Evolutionary conservation across 768 basidiomycete species (phyloP).

Genomic region (Boletus coccyginus): DNA sequence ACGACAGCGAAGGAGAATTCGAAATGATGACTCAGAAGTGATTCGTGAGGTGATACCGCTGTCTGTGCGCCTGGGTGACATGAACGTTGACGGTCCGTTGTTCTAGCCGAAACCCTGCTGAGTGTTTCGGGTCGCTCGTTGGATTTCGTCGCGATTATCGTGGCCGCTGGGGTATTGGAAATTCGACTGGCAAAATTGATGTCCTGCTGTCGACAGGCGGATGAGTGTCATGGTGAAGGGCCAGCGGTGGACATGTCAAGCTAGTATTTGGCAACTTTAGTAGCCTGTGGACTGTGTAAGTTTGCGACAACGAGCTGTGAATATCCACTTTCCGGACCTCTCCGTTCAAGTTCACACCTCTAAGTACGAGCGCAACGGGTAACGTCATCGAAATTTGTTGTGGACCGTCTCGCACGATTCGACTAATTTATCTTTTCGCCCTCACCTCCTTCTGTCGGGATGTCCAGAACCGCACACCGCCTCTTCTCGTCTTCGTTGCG

Average conservation of each 20-base stretch:
- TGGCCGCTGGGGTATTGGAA: background rate
- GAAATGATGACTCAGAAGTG: constrained; percentile 15
- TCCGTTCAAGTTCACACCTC: constrained; percentile 29
- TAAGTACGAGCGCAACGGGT: constrained; percentile 2
- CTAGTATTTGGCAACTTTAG: background rate
- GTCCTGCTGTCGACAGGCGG: background rate
- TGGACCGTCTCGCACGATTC: background rate
- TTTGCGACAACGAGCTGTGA: background rate
- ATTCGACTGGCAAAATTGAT: background rate
- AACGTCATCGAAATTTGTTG: constrained; percentile 29
- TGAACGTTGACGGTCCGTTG: background rate
- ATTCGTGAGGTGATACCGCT: background rate
- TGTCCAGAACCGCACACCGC: constrained; percentile 23
- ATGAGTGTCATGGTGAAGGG: background rate
- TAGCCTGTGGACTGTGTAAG: background rate
- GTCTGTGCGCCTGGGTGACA: background rate
- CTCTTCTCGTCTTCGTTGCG: constrained; percentile 18
- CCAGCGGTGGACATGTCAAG: background rate
- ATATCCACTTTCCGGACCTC: constrained; percentile 20
- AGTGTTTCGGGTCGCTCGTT: background rate
- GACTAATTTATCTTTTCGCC: constrained; percentile 12
- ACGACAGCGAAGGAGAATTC: constrained; percentile 28
- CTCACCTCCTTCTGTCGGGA: constrained; percentile 1
- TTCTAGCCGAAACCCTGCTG: background rate
- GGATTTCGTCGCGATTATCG: background rate